Evolutionary conservation across 768 basidiomycete species (phyloP), one percentile per base, ranked within the genome.

Genomic region (Melanogaster broomeanus): DNA sequence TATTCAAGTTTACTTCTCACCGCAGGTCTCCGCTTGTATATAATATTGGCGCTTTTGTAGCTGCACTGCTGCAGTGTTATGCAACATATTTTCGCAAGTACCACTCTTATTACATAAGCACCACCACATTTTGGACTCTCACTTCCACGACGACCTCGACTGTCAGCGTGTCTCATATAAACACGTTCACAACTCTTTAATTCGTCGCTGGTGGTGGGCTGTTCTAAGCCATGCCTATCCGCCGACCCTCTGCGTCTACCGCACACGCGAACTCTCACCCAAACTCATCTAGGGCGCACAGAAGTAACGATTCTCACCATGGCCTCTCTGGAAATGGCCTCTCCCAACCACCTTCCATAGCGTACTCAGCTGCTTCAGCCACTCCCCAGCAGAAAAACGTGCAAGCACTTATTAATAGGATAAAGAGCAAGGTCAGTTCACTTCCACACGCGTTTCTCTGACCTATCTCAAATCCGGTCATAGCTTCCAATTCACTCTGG

Each of bases 401-500:
- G 30, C 81, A 85, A 56, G 85, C 84, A 8, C 74, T 95, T 56
- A 89, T 95, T 31, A 85, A 82, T 61, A 79, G 92, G 61, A 71
- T 95, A 63, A 88, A 85, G 71, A 81, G 83, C 69, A 93, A 91
- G 81, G 93, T 88, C 47, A 35, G 74, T 63, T 30, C 33, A 45
- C 15, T 41, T 38, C 35, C 30, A 19, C 43, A 19, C 42, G 51
- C 45, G 48, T 44, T 12, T 28, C n/a, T 13, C 19, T 34, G 33
- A 45, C 37, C 25, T 30, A 18, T 46, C 24, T 44, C 8, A 52
- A 25, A 37, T 18, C 19, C 13, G 35, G 28, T 4, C 25, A 16
- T 50, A 97, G 94, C 78, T 97, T 9, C 94, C 93, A 48, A 86
- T 83, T 63, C 79, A 91, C 70, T 93, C 93, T 28, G 93, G 93